phyloP scores from a whole-genome alignment of 345 rosid genomes.

The Cochlearia excelsa region DNA sequence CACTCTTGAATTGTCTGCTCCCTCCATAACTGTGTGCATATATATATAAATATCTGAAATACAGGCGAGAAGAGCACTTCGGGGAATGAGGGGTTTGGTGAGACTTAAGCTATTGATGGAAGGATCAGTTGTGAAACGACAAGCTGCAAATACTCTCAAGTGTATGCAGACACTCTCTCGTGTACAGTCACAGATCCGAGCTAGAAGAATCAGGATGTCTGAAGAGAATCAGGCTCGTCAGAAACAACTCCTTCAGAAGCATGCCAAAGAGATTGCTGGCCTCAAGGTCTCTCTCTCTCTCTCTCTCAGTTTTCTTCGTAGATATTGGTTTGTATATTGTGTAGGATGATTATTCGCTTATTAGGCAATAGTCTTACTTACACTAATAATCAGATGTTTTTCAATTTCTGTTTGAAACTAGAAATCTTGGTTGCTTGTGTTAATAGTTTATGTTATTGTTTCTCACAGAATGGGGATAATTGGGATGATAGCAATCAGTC shows the following conservation, averaged over 20 bases:
- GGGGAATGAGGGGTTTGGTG: conserved; percentile 79
- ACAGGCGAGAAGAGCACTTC: conserved; percentile 80
- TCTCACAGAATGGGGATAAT: conserved; percentile 68
- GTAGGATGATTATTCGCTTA: no score
- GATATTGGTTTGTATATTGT: no score
- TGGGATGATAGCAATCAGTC: conserved; percentile 95
- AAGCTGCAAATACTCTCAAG: conserved; percentile 65
- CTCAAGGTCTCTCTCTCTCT: conserved; percentile 45
- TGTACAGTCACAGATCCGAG: conserved; percentile 76
- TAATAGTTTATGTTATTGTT: conserved; percentile 1
- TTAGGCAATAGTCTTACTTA: background rate
- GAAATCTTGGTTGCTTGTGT: conserved; percentile 2
- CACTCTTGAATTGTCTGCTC: background rate
- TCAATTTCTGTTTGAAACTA: conserved; percentile 16
- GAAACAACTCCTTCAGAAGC: conserved; percentile 83
- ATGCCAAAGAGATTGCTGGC: conserved; percentile 75
- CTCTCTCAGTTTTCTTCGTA: background rate
- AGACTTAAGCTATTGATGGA: conserved; percentile 80
- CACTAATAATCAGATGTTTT: background rate
- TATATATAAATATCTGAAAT: conserved; percentile 7
- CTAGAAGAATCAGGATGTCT: conserved; percentile 73
- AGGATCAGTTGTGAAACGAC: conserved; percentile 83
- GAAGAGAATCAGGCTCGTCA: conserved; percentile 96
- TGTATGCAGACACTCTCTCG: conserved; percentile 93
- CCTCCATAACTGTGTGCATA: background rate